phyloP scores from a whole-genome alignment of 1,139 yeast species.

The Blastobotrys raffinosifermentans region DNA sequence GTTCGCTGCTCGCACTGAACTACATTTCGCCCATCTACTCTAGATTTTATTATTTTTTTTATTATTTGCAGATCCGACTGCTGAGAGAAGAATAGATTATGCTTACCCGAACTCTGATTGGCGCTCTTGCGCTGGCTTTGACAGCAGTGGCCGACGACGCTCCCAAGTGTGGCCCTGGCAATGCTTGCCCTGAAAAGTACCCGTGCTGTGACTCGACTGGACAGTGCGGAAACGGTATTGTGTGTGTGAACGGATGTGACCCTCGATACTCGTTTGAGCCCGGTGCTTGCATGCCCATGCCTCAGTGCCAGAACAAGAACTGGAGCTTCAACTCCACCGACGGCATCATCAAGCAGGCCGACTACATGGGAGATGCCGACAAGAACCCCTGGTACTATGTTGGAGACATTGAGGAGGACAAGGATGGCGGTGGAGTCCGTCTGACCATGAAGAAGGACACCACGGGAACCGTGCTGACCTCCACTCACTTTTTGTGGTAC shows the following conservation, averaged over 20 bases:
- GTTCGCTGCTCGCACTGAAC: no score
- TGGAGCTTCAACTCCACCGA: constrained; percentile 27
- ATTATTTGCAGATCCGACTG: no score
- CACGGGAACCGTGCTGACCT: constrained; percentile 74
- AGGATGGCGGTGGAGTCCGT: constrained; percentile 45
- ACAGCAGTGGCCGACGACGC: constrained; percentile 35
- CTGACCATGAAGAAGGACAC: constrained; percentile 75
- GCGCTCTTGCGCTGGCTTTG: constrained; percentile 12
- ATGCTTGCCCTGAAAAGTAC: constrained; percentile 53
- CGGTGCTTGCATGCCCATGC: constrained; percentile 66
- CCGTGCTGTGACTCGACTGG: constrained; percentile 85
- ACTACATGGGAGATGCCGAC: constrained; percentile 66
- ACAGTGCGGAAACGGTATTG: constrained; percentile 70
- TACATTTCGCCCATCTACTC: no score
- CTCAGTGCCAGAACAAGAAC: constrained; percentile 34
- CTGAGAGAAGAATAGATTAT: no score
- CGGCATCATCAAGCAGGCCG: constrained; percentile 36
- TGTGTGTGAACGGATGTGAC: constrained; percentile 79
- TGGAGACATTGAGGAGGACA: constrained; percentile 57
- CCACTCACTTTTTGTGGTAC: constrained; percentile 79
- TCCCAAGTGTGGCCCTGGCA: constrained; percentile 29
- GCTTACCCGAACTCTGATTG: no score
- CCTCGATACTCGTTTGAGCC: constrained; percentile 55
- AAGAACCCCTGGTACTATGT: constrained; percentile 69
- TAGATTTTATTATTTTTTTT: no score